These are phyloP conservation scores for Didymella sp. DNA, from an alignment of 2,329 filamentous ascomycete species.

Conservation along the genomic window DNA sequence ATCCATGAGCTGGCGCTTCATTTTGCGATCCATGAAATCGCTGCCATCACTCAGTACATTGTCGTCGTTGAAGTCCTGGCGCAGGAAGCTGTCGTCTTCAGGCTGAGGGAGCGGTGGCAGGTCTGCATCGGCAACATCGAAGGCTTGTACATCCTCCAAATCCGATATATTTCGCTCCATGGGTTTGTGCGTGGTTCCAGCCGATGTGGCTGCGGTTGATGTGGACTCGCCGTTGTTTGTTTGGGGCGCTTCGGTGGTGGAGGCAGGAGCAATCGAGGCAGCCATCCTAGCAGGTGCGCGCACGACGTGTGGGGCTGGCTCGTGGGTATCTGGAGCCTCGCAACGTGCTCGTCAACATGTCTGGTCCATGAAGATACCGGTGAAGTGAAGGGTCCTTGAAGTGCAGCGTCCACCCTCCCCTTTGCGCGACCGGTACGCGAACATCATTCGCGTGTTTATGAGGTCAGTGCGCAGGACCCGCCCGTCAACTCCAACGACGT, in stretches of 20 bases:
- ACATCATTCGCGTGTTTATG: constrained; percentile 9
- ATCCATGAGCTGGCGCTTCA: constrained; percentile 66
- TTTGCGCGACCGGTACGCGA: constrained; percentile 16
- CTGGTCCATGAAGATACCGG: constrained; percentile 20
- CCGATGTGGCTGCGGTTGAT: constrained; percentile 23
- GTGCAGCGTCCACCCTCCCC: constrained; percentile 3
- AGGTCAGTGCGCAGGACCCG: constrained; percentile 10
- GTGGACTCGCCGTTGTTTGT: constrained; percentile 28
- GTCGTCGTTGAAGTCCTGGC: constrained; percentile 39
- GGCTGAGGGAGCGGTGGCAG: constrained; percentile 51
- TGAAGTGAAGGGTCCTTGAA: constrained; percentile 6
- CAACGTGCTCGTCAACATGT: constrained; percentile 35
- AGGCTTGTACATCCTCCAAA: constrained; percentile 43
- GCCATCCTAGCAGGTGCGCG: constrained; percentile 34
- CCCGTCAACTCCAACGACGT: constrained; percentile 9
- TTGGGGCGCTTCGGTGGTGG: constrained; percentile 36
- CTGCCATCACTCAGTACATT: constrained; percentile 48
- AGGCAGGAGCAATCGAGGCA: constrained; percentile 29
- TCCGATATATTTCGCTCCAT: constrained; percentile 41
- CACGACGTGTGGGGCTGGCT: constrained; percentile 26
- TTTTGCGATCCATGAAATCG: constrained; percentile 63
- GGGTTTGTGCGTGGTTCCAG: constrained; percentile 22
- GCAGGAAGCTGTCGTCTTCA: constrained; percentile 51
- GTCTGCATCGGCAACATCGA: constrained; percentile 48
- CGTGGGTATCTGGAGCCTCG: constrained; percentile 21